A percentile compares a stretch with the other conserved stretches of the same genome.
These are phyloP conservation scores for Cyclotella cryptica DNA, from an alignment of 108 stramenopile genomes.

Conservation along the genomic window DNA sequence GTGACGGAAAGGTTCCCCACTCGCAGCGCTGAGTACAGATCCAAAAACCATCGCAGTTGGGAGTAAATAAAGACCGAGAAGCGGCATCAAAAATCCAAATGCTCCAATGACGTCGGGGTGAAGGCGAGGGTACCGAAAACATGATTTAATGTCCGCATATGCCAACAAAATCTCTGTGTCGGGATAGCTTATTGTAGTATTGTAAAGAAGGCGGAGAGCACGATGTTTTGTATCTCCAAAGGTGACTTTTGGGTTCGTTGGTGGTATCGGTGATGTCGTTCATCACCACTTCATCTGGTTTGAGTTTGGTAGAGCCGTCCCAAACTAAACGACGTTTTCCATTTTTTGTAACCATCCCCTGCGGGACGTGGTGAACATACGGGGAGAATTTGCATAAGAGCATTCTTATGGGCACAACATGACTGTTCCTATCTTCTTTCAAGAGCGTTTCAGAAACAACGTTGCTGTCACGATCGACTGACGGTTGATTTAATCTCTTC, in stretches of 20 bases:
- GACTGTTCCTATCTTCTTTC: conserved; percentile 16
- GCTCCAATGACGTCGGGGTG: no score
- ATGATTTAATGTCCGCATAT: no score
- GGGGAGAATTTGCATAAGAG: conserved; percentile 8
- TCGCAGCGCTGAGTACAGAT: neutral
- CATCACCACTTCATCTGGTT: conserved; percentile 4
- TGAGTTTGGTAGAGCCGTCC: conserved; percentile 14
- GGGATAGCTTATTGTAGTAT: no score
- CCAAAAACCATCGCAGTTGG: no score
- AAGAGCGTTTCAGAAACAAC: neutral
- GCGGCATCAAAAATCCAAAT: conserved; percentile 1
- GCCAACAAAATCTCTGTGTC: no score
- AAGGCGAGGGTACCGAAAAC: no score
- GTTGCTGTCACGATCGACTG: no score
- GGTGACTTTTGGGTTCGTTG: neutral
- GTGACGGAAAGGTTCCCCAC: conserved; percentile 18
- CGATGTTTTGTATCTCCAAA: no score
- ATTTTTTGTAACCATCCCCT: conserved; percentile 21
- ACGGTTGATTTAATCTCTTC: no score
- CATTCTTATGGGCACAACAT: neutral
- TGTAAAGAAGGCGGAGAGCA: no score
- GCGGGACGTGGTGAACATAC: no score
- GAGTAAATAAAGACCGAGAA: neutral
- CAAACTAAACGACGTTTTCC: conserved; percentile 11
- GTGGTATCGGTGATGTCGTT: no score